phyloP scores from a whole-genome alignment of 768 basidiomycete genomes.

The Lactifluus hygrophoroides region DNA sequence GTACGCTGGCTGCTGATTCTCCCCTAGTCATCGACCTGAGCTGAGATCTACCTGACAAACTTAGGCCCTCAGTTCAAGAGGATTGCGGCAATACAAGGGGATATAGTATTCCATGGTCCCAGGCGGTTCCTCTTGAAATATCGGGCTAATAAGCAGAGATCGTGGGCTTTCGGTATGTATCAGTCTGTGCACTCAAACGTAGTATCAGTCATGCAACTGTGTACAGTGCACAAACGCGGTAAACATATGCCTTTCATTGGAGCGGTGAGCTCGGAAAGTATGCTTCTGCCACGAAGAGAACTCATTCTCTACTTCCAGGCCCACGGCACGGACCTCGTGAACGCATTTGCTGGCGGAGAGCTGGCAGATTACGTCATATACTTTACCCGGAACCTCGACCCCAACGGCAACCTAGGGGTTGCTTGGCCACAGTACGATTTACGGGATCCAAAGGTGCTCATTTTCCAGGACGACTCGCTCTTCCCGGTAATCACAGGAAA shows the following conservation, averaged over 20 bases:
- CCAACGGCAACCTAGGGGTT: not conserved
- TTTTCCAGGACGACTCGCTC: slow-evolving; percentile 5
- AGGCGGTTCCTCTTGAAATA: slow-evolving; percentile 11
- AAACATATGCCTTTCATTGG: slow-evolving; percentile 4
- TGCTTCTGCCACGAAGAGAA: not conserved
- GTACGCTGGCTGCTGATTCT: not conserved
- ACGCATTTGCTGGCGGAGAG: not conserved
- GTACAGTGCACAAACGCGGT: slow-evolving; percentile 8
- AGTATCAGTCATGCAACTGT: not conserved
- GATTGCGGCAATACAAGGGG: slow-evolving; percentile 18
- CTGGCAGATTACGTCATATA: slow-evolving; percentile 7
- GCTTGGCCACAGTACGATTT: slow-evolving; percentile 6
- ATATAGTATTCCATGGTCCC: slow-evolving; percentile 14
- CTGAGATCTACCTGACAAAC: not conserved
- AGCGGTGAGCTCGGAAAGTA: not conserved
- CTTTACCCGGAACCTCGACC: slow-evolving; percentile 6
- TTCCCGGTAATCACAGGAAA: not conserved
- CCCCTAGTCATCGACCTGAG: not conserved
- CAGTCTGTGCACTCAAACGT: not conserved
- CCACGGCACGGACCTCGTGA: slow-evolving; percentile 3
- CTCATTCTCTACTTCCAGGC: not conserved
- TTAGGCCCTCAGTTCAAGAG: slow-evolving; percentile 20
- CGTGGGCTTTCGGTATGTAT: slow-evolving; percentile 11
- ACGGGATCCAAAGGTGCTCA: not conserved
- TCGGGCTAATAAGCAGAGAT: not conserved